These are phyloP conservation scores for Closterium sp. DNA, from an alignment of 139 green algal genomes.

Conservation along the genomic window DNA sequence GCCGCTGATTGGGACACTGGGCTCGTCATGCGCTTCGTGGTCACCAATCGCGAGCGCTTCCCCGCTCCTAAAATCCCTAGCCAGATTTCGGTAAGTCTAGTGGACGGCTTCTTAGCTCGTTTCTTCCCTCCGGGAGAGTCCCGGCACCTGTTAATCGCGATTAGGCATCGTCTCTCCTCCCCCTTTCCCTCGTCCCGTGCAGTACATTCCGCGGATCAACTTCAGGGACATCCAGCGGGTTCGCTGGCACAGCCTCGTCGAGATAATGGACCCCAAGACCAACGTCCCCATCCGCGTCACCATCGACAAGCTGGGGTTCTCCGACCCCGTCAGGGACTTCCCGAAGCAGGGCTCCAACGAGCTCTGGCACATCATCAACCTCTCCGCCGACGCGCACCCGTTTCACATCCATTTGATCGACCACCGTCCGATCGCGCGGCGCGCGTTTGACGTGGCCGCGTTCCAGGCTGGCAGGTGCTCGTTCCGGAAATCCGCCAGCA, in stretches of 20 bases:
- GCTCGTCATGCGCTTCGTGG: slow-evolving; percentile 1
- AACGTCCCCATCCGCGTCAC: no score
- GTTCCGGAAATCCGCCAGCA: background rate
- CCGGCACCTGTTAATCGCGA: background rate
- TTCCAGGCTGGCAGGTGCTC: background rate
- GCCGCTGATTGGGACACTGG: slow-evolving; percentile 2
- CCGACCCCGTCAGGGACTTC: no score
- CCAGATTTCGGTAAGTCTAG: slow-evolving; percentile 15
- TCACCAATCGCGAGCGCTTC: background rate
- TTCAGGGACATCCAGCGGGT: no score
- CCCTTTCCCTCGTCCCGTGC: no score
- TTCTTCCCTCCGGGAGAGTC: background rate
- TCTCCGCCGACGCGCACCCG: slow-evolving; percentile 14
- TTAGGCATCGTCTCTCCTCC: background rate
- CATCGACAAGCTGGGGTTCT: no score
- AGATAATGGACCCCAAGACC: no score
- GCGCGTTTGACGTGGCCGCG: background rate
- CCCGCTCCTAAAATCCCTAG: background rate
- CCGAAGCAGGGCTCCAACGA: background rate
- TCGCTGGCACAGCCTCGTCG: no score
- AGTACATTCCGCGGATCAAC: no score
- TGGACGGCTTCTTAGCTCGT: background rate
- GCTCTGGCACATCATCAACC: slow-evolving; percentile 36
- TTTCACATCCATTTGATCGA: slow-evolving; percentile 27
- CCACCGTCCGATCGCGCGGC: background rate